These are phyloP conservation scores for Cornus florida DNA, from an alignment of 148 eudicot genomes.

Conservation along the genomic window DNA sequence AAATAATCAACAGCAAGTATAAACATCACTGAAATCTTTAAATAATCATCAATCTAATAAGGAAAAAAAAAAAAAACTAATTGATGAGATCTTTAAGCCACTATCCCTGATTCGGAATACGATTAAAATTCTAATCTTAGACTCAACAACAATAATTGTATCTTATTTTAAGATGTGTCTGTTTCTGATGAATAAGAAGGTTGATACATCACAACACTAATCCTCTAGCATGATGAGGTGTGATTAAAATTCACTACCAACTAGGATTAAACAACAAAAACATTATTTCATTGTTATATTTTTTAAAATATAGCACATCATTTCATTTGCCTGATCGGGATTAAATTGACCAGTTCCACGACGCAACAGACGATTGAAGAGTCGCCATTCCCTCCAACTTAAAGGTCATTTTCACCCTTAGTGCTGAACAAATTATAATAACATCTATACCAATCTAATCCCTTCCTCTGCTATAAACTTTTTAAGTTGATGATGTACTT, in stretches of 20 bases:
- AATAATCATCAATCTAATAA: too few species aligned
- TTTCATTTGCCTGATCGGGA: neutral
- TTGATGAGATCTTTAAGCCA: conserved; percentile 13
- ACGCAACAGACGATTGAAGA: neutral
- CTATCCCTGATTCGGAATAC: neutral
- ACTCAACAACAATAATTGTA: neutral
- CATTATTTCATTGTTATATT: neutral
- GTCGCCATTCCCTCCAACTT: neutral
- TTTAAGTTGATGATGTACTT: neutral
- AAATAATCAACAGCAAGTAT: too few species aligned
- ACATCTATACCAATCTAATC: neutral
- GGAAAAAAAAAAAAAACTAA: too few species aligned
- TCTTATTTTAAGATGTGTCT: neutral
- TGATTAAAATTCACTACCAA: neutral
- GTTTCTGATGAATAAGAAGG: neutral
- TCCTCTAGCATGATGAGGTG: neutral
- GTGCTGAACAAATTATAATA: too few species aligned
- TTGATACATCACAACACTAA: too few species aligned
- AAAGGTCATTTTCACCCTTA: neutral
- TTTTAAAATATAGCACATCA: too few species aligned
- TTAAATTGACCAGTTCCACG: neutral
- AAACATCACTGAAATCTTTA: too few species aligned
- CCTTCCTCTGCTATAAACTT: neutral
- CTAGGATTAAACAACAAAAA: neutral
- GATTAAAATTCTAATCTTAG: neutral